phyloP scores from a whole-genome alignment of 257 asterid genomes.

The Nemophila menziesii region DNA sequence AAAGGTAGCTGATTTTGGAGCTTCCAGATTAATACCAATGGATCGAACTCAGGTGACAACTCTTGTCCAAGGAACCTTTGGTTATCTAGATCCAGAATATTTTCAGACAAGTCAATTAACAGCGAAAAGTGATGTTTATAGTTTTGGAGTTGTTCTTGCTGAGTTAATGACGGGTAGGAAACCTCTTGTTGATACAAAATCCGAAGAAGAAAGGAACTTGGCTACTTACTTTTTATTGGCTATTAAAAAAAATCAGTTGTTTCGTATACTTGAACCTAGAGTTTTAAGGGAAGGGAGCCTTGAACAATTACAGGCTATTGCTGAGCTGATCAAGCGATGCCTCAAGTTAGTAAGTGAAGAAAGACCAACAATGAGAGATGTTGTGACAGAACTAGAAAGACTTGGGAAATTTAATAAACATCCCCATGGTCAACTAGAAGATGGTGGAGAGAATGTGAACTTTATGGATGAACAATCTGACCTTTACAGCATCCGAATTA shows the following conservation, averaged over 20 bases:
- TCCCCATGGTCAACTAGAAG: no score
- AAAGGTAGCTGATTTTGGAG: slow-evolving; percentile 50
- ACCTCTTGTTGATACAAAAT: slow-evolving; percentile 15
- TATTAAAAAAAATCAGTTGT: slow-evolving; percentile 18
- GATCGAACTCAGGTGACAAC: slow-evolving; percentile 46
- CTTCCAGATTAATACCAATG: slow-evolving; percentile 37
- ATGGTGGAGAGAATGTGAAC: no score
- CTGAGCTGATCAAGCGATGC: slow-evolving; percentile 35
- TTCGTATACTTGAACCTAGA: slow-evolving; percentile 24
- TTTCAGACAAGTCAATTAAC: slow-evolving; percentile 38
- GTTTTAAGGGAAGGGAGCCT: no score
- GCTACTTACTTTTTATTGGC: slow-evolving; percentile 23
- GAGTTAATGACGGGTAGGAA: slow-evolving; percentile 45
- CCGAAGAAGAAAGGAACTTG: slow-evolving; percentile 20
- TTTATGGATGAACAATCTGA: no score
- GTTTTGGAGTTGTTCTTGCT: slow-evolving; percentile 48
- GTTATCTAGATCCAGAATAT: slow-evolving; percentile 52
- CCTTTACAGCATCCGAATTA: no score
- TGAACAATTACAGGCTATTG: slow-evolving; percentile 20
- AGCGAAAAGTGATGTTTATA: slow-evolving; percentile 49
- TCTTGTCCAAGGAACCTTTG: slow-evolving; percentile 36
- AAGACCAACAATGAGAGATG: no score
- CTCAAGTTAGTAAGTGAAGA: no score
- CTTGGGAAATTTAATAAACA: slow-evolving; percentile 12
- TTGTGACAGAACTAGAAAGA: slow-evolving; percentile 33